Percentiles rank a stretch among this genome's conserved stretches.
phyloP scores from a whole-genome alignment of 2,329 filamentous ascomycete genomes.

The Anisogramma anomala region DNA sequence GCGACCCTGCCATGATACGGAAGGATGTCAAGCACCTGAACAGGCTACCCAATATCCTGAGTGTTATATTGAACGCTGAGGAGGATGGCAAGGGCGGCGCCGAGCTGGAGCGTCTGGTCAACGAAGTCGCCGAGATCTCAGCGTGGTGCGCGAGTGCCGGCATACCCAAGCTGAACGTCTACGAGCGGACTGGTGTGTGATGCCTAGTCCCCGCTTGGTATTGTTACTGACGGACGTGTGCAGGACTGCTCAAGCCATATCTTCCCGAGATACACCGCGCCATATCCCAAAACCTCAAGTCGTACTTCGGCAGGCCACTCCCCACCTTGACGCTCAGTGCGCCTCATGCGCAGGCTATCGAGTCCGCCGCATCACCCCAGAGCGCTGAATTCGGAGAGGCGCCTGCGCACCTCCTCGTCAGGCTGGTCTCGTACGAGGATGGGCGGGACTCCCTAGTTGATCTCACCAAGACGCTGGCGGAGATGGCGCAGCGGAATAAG shows the following conservation, averaged over 20 bases:
- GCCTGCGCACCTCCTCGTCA: constrained; percentile 42
- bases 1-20: constrained; percentile 83
- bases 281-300: constrained; percentile 66
- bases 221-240: constrained; percentile 14
- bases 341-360: constrained; percentile 53
- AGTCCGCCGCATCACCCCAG: constrained; percentile 33
- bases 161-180: constrained; percentile 78
- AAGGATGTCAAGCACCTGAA: constrained; percentile 68
- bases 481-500: constrained; percentile 89
- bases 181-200: constrained; percentile 72
- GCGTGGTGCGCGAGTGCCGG: constrained; percentile 89
- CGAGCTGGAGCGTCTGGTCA: constrained; percentile 71
- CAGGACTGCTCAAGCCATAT: constrained; percentile 80
- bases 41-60: constrained; percentile 73
- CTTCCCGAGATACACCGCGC: constrained; percentile 74
- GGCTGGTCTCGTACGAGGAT: constrained; percentile 78
- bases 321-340: constrained; percentile 62
- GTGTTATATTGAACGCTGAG: constrained; percentile 69
- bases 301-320: constrained; percentile 72
- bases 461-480: constrained; percentile 81
- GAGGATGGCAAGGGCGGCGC: constrained; percentile 57
- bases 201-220: neutral
- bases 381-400: constrained; percentile 29
- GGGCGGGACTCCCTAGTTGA: constrained; percentile 91
- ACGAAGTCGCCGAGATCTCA: constrained; percentile 81